Evolutionary conservation across 78 protist genomes (phyloP).

Genomic region (Speleostelium caveatum): DNA sequence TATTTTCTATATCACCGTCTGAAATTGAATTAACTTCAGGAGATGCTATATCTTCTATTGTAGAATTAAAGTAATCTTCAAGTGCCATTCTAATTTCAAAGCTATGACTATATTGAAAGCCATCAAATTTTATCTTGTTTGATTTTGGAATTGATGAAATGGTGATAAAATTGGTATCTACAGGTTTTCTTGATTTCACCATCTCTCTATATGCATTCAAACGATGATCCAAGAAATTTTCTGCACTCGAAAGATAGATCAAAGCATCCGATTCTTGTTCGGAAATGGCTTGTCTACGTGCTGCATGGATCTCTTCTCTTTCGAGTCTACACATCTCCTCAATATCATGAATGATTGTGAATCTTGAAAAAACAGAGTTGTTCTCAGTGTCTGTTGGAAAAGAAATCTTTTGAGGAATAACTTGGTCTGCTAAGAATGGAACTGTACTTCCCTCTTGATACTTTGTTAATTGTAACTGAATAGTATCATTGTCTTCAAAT

Average conservation of each 20-base stretch:
- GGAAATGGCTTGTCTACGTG: not conserved
- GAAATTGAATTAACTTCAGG: not conserved
- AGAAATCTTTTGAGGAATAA: slow-evolving; percentile 9
- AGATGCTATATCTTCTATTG: not conserved
- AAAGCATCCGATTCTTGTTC: slow-evolving; percentile 31
- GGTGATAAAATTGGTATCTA: not conserved
- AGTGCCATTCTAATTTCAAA: slow-evolving; percentile 39
- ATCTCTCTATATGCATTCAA: not conserved
- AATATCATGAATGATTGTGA: slow-evolving; percentile 22
- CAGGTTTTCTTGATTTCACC: slow-evolving; percentile 2
- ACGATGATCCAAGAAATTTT: slow-evolving; percentile 4
- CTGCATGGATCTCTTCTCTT: not conserved
- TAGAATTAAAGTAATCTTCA: slow-evolving; percentile 18
- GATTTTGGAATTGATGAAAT: slow-evolving; percentile 13
- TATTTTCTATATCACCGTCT: not conserved
- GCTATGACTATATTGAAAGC: slow-evolving; percentile 45
- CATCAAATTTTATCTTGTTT: not conserved
- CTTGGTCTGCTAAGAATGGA: slow-evolving; percentile 1
- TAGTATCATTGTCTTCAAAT: slow-evolving; percentile 3
- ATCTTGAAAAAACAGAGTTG: slow-evolving; percentile 30
- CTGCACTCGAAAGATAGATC: not conserved
- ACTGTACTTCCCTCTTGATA: slow-evolving; percentile 34
- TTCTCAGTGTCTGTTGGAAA: slow-evolving; percentile 19
- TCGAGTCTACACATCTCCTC: slow-evolving; percentile 9
- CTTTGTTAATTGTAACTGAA: slow-evolving; percentile 7